A percentile compares a stretch with the other conserved stretches of the same genome.
Conservation (phyloP, 176 grass and related monocot species). For the Tuctoria greenei region DNA sequence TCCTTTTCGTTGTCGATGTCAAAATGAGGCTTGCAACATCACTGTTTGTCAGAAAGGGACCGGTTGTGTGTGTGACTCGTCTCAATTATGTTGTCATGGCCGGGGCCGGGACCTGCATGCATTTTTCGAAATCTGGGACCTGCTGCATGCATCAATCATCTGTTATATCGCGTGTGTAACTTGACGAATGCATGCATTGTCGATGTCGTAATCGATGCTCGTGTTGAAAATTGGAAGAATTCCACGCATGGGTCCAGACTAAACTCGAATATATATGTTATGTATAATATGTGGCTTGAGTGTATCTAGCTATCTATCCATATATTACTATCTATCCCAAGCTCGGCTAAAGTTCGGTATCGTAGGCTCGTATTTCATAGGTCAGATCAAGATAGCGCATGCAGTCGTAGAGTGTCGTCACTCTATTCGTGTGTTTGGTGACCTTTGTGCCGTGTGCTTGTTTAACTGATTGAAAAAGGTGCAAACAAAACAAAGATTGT, state of each 20-base stretch:
- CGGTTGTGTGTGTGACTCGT: constrained; percentile 16
- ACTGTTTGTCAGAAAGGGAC: constrained; percentile 39
- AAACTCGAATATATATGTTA: constrained; percentile 1
- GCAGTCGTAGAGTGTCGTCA: no score
- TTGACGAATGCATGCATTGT: constrained; percentile 27
- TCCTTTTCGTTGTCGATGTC: constrained; percentile 40
- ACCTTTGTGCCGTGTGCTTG: no score
- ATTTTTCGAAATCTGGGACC: no score
- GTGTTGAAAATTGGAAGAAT: constrained; percentile 23
- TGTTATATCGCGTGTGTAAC: constrained; percentile 10
- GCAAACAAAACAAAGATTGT: background rate
- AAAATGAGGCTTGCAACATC: constrained; percentile 19
- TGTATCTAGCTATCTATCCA: background rate
- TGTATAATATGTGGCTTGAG: background rate
- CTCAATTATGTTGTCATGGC: constrained; percentile 45
- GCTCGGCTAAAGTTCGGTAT: background rate
- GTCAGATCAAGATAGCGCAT: background rate
- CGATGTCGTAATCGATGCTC: constrained; percentile 40
- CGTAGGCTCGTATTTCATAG: no score
- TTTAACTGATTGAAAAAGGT: constrained; percentile 23
- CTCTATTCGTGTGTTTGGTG: no score
- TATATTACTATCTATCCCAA: no score
- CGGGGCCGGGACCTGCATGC: no score
- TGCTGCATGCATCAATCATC: constrained; percentile 14
- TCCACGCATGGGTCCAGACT: background rate